Evolutionary conservation across 306 rosid species (phyloP), one percentile per base, ranked within the genome.

Genomic region (Prunus salicina): DNA sequence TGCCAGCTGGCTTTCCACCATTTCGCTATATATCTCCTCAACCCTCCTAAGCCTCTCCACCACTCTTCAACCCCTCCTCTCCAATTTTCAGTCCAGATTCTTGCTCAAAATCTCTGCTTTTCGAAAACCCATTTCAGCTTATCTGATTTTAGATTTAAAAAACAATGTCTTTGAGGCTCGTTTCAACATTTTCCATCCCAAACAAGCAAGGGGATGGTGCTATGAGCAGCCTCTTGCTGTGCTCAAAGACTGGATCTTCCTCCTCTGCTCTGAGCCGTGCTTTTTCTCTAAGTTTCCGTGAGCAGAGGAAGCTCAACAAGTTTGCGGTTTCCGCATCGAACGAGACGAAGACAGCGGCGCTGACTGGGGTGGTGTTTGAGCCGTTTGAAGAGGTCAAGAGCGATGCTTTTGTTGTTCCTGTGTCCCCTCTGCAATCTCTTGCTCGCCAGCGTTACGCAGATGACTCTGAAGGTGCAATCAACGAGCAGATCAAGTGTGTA

Each of bases 321-420:
- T 30, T 86, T 12, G 58, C 24, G 34, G 89, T 85, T 80, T 74
- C 49, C 15, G 88, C 87, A 0, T 58, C 86, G 18, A 74, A 53
- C 0, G 70, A 73, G 15, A 18, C 74, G 1, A 20, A 69, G 8
- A 3, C 53, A 2, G 27, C 34, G 4, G 77, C 81, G 30, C 52
- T 91, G 19, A 84, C 93, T 0, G 96, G 97, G 2, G 97, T 94
- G 11, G 38, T 94, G 34, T 94, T 94, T 49, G 89, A 86, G 71
- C 98, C 98, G 1, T 90, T 92, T 51, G 97, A 89, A 55, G 97
- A 90, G 81, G 90, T 89, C 60, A 88, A 92, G 83, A 90, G 83
- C 68, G 96, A 90, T 71, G 86, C 87, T 10, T 83, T 85, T 82
- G 90, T 87, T 24, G 84, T 90, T 11, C 97, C 98, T 5, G 74